Conservation (phyloP, 495 filamentous ascomycete genomes). For the Xylaria scruposa region DNA sequence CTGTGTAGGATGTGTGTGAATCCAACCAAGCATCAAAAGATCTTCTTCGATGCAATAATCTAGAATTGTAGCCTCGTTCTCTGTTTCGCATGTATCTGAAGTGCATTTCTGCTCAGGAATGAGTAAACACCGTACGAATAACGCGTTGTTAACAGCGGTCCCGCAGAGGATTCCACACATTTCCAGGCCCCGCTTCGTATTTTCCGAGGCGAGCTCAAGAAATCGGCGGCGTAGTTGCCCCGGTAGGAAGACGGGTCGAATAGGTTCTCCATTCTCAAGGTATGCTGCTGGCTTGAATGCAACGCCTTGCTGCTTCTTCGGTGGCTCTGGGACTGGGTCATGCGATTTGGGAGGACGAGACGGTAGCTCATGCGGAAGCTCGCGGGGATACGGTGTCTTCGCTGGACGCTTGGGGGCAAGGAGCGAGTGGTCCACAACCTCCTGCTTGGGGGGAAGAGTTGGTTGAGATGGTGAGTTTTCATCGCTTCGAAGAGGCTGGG, state of each 20-base stretch:
- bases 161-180: constrained; percentile 95
- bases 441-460: constrained; percentile 54
- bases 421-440: constrained; percentile 11
- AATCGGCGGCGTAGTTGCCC: constrained; percentile 74
- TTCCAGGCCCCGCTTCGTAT: constrained; percentile 83
- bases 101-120: constrained; percentile 92
- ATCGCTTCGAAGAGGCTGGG: constrained; percentile 25
- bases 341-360: constrained; percentile 46
- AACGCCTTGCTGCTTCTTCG: constrained; percentile 42
- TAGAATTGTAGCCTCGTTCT: constrained; percentile 81
- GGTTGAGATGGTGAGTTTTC: constrained; percentile 40
- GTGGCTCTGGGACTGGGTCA: constrained; percentile 32
- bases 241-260: constrained; percentile 89
- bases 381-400: constrained; percentile 35
- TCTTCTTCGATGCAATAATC: constrained; percentile 88
- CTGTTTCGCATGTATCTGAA: constrained; percentile 90
- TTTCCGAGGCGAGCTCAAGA: constrained; percentile 70
- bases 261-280: constrained; percentile 83
- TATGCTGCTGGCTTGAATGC: constrained; percentile 87
- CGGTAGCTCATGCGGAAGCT: constrained; percentile 34
- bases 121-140: constrained; percentile 86
- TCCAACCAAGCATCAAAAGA: constrained; percentile 92
- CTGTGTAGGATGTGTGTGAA: constrained; percentile 95
- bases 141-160: constrained; percentile 86
- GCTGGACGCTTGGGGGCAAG: constrained; percentile 34